A percentile compares a stretch with the other conserved stretches of the same genome.
phyloP scores from a whole-genome alignment of 1,284 basidiomycete species.

The Boletus sp. region DNA sequence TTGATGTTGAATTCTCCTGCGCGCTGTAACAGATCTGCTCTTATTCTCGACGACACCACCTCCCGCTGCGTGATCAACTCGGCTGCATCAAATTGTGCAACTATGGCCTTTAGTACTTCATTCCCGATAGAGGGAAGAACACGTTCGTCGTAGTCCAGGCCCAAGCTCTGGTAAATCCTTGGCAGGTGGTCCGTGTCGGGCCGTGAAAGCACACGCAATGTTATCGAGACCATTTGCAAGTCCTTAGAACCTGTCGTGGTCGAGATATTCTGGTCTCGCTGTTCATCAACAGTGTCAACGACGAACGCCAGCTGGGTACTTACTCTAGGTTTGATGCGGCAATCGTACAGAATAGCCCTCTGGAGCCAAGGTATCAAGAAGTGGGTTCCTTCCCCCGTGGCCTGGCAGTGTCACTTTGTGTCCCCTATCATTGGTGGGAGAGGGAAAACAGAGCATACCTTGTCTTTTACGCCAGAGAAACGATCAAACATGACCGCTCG shows the following conservation, averaged over 20 bases:
- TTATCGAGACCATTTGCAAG: slow-evolving; percentile 97
- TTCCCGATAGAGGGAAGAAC: slow-evolving; percentile 93
- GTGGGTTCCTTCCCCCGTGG: slow-evolving; percentile 93
- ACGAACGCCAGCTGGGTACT: slow-evolving; percentile 26
- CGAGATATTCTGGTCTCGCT: slow-evolving; percentile 79
- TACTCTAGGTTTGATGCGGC: slow-evolving; percentile 93
- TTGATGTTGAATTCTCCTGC: slow-evolving; percentile 96
- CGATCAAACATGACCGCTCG: slow-evolving; percentile 98
- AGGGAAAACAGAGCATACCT: slow-evolving; percentile 40
- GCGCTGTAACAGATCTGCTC: slow-evolving; percentile 88
- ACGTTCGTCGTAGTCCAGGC: slow-evolving; percentile 96
- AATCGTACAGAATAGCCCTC: slow-evolving; percentile 95
- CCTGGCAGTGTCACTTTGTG: slow-evolving; percentile 41
- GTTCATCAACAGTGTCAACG: slow-evolving; percentile 5
- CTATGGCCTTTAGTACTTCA: slow-evolving; percentile 96
- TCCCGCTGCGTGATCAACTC: slow-evolving; percentile 91
- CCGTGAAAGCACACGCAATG: slow-evolving; percentile 91
- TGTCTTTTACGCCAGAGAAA: slow-evolving; percentile 87
- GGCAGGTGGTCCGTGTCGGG: slow-evolving; percentile 88
- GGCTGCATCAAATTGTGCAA: slow-evolving; percentile 98
- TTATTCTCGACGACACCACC: slow-evolving; percentile 90
- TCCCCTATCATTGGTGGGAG: background rate
- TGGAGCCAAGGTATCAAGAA: slow-evolving; percentile 95
- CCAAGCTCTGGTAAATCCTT: slow-evolving; percentile 93
- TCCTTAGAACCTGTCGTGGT: slow-evolving; percentile 96